Percentiles rank a stretch among this genome's conserved stretches.
Evolutionary conservation across 2,329 filamentous ascomycete species (phyloP).

Genomic region (Zymoseptoria passerinii): DNA sequence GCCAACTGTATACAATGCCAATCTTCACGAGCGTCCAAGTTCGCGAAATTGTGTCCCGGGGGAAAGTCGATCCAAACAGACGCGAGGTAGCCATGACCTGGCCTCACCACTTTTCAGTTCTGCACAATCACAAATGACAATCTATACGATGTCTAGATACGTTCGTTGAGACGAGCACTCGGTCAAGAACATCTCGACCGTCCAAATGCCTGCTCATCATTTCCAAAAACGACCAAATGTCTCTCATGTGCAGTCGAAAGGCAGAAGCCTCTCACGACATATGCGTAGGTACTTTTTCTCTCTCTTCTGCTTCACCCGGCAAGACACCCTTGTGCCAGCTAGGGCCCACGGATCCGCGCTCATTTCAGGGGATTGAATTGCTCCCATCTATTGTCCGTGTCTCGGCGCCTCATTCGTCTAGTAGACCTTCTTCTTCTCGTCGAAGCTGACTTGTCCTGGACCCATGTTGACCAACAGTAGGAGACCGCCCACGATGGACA

Average conservation of each 20-base stretch:
- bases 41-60: too few species aligned
- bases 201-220: background rate
- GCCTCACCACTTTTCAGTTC: background rate
- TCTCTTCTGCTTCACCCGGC: background rate
- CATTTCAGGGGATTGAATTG: background rate
- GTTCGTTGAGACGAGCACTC: background rate
- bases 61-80: too few species aligned
- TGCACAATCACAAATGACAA: background rate
- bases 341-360: background rate
- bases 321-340: background rate
- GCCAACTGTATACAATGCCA: too few species aligned
- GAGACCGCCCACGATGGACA: constrained; percentile 95
- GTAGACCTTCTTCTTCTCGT: constrained; percentile 99
- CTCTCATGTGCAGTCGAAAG: background rate
- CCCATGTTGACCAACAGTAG: constrained; percentile 97
- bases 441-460: constrained; percentile 92
- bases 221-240: background rate
- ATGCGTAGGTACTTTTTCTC: background rate
- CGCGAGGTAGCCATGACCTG: too few species aligned
- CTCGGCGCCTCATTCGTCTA: constrained; percentile 34
- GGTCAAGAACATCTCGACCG: too few species aligned
- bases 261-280: background rate
- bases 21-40: too few species aligned
- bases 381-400: background rate
- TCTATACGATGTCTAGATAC: background rate